These are phyloP conservation scores for Trichoderma pleuroti DNA, from an alignment of 2,329 filamentous ascomycete genomes.

Conservation along the genomic window DNA sequence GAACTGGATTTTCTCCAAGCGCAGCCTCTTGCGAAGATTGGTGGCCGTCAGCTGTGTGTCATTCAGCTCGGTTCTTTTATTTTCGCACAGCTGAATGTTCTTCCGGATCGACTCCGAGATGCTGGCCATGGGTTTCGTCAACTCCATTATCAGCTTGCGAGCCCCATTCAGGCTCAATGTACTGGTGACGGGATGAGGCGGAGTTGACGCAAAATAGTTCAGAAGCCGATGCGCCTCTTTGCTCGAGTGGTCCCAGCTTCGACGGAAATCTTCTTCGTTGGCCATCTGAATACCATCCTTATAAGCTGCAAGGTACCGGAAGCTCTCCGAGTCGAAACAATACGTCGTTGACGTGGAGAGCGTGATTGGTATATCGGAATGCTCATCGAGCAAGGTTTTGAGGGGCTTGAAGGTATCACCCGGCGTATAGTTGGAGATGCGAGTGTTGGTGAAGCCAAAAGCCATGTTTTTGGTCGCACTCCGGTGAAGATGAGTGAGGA, in stretches of 20 bases:
- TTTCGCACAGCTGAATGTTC: slow-evolving; percentile 5
- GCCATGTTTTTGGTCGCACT: slow-evolving; percentile 9
- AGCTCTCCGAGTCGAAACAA: slow-evolving; percentile 18
- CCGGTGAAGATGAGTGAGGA: slow-evolving; percentile 14
- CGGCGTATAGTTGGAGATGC: slow-evolving; percentile 10
- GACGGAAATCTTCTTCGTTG: slow-evolving; percentile 3
- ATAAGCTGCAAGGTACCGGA: slow-evolving; percentile 12
- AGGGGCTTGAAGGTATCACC: slow-evolving; percentile 12
- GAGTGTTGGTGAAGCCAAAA: slow-evolving; percentile 17
- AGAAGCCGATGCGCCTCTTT: slow-evolving; percentile 20
- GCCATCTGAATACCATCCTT: not conserved
- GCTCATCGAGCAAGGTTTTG: not conserved
- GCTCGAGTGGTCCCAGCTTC: slow-evolving; percentile 24
- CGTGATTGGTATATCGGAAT: not conserved
- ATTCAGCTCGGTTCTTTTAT: not conserved
- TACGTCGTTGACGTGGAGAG: not conserved
- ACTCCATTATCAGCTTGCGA: slow-evolving; percentile 4
- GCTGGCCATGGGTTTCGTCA: slow-evolving; percentile 23
- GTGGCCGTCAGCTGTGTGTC: not conserved
- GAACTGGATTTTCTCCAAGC: slow-evolving; percentile 10
- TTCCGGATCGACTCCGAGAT: slow-evolving; percentile 20
- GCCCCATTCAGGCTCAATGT: slow-evolving; percentile 23
- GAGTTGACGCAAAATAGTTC: not conserved
- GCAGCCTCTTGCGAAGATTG: not conserved
- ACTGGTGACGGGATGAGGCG: slow-evolving; percentile 23